Evolutionary conservation across 306 rosid genomes (phyloP).

Genomic region (Pyrus bretschneideri): DNA sequence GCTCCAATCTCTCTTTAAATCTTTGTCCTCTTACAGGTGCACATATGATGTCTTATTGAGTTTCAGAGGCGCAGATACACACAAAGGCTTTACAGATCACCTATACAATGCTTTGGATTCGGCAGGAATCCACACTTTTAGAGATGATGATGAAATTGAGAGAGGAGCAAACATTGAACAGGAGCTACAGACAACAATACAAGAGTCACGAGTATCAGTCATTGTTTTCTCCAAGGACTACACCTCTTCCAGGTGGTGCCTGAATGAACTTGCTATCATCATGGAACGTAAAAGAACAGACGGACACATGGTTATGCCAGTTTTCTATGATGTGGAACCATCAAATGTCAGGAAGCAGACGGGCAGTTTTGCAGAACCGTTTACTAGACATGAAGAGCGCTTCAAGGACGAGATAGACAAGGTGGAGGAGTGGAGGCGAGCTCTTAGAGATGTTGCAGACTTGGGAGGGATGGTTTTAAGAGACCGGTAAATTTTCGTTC

Average conservation of each 20-base stretch:
- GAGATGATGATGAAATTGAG: not conserved
- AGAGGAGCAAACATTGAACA: not conserved
- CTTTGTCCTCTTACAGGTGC: not conserved
- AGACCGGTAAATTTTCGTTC: not conserved
- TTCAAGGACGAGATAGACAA: not conserved
- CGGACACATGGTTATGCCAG: not conserved
- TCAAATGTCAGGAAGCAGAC: not conserved
- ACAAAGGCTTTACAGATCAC: not conserved
- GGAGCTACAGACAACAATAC: not conserved
- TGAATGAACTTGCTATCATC: not conserved
- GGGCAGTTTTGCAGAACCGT: not conserved
- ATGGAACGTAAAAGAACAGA: not conserved
- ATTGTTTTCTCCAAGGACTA: not conserved
- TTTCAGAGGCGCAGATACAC: not conserved
- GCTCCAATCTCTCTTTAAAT: too few relatives aligned
- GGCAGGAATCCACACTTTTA: conserved; percentile 3
- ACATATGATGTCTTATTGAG: conserved; percentile 1
- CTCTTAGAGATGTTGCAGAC: not conserved
- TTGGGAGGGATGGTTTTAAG: not conserved
- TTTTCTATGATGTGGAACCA: not conserved
- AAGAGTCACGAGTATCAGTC: not conserved
- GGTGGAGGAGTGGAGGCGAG: not conserved
- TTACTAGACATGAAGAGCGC: not conserved
- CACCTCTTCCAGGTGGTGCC: not conserved
- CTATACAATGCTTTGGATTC: not conserved